These are phyloP conservation scores for Cadophora sp. DNA, from an alignment of 2,329 filamentous ascomycete species.

Conservation along the genomic window DNA sequence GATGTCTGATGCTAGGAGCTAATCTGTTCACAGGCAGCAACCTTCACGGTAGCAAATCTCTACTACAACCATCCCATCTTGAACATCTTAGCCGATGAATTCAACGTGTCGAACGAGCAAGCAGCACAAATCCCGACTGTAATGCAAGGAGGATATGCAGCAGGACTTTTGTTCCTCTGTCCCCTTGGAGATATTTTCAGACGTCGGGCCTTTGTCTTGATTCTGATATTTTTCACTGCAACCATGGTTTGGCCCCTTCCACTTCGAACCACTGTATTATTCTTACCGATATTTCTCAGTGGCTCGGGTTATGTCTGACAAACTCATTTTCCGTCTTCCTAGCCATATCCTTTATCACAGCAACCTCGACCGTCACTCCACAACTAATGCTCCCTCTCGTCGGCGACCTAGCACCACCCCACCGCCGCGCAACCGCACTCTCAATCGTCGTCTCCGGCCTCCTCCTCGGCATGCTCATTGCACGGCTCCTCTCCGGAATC, in stretches of 20 bases:
- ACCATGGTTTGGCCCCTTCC: constrained; percentile 58
- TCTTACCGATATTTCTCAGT: constrained; percentile 46
- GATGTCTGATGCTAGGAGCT: neutral
- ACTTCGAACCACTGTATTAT: neutral
- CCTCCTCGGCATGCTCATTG: constrained; percentile 77
- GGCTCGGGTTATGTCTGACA: constrained; percentile 76
- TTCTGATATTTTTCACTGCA: constrained; percentile 71
- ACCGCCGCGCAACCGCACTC: constrained; percentile 71
- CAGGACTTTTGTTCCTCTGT: constrained; percentile 75
- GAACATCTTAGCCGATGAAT: constrained; percentile 75
- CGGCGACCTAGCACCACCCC: constrained; percentile 75
- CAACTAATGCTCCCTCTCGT: constrained; percentile 82
- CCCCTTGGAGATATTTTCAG: constrained; percentile 75
- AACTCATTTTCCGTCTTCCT: constrained; percentile 68
- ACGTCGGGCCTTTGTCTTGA: constrained; percentile 72
- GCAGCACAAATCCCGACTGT: constrained; percentile 74
- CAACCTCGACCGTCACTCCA: constrained; percentile 82
- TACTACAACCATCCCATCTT: constrained; percentile 85
- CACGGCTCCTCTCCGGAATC: constrained; percentile 76
- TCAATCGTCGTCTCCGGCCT: constrained; percentile 79
- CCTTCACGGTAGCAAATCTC: constrained; percentile 79
- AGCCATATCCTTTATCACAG: constrained; percentile 73
- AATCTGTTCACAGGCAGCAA: constrained; percentile 52
- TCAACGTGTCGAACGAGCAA: constrained; percentile 72
- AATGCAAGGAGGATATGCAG: constrained; percentile 81